A percentile compares a stretch with the other conserved stretches of the same genome.
Evolutionary conservation across 2,329 filamentous ascomycete genomes (phyloP).

Genomic region (Botryotinia narcissicola): DNA sequence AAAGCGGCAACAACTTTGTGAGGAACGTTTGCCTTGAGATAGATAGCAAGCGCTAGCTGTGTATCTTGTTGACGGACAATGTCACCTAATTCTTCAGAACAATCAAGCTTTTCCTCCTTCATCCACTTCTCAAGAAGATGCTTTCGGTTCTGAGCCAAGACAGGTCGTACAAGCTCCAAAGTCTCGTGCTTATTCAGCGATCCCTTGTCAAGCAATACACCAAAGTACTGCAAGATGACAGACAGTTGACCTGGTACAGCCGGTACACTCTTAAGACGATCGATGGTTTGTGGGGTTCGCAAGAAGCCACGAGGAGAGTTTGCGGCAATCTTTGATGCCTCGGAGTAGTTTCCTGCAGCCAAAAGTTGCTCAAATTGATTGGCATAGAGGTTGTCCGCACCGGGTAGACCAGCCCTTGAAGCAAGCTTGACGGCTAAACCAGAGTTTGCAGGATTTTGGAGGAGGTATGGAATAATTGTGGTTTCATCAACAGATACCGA

Average conservation of each 20-base stretch:
- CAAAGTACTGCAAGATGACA: constrained; percentile 94
- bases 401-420: constrained; percentile 87
- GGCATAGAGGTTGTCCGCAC: constrained; percentile 89
- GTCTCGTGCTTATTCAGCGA: constrained; percentile 90
- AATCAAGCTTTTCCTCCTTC: constrained; percentile 91
- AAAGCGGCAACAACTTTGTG: constrained; percentile 95
- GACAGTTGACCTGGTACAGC: constrained; percentile 83
- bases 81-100: constrained; percentile 94
- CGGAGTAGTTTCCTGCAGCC: constrained; percentile 73
- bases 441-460: constrained; percentile 93
- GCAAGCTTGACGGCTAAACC: constrained; percentile 95
- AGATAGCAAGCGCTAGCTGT: constrained; percentile 82
- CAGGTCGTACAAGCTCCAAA: constrained; percentile 86
- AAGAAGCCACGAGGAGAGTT: constrained; percentile 96
- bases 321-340: constrained; percentile 92
- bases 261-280: constrained; percentile 87
- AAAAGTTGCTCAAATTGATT: constrained; percentile 91
- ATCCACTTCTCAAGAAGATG: constrained; percentile 98
- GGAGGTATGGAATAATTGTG: constrained; percentile 88
- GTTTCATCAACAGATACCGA: constrained; percentile 91
- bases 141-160: constrained; percentile 90
- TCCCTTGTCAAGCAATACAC: constrained; percentile 94
- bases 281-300: constrained; percentile 90
- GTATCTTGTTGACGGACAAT: constrained; percentile 87
- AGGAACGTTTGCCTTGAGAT: constrained; percentile 83